Percentiles rank a stretch among this genome's conserved stretches.
phyloP scores from a whole-genome alignment of 345 rosid species.

The Pugionium dolabratum region DNA sequence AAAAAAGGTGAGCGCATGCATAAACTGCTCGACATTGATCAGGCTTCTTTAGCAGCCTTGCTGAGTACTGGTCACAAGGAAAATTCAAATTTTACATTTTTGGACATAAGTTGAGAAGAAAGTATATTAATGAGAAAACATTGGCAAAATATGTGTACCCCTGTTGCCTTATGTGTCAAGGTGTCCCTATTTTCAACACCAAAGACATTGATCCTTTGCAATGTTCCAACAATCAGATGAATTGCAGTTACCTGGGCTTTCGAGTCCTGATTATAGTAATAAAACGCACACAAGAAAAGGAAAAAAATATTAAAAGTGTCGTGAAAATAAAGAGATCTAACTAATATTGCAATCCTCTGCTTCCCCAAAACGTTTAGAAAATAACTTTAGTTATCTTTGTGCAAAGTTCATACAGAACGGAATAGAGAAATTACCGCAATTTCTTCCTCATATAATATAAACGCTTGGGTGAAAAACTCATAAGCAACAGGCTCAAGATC shows the following conservation, averaged over 20 bases:
- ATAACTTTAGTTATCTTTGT: background rate
- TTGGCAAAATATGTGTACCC: slow-evolving; percentile 52
- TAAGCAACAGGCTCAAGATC: slow-evolving; percentile 84
- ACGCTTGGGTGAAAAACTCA: slow-evolving; percentile 83
- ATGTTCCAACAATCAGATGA: slow-evolving; percentile 78
- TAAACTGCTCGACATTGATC: slow-evolving; percentile 96
- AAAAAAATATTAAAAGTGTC: background rate
- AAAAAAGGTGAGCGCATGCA: slow-evolving; percentile 90
- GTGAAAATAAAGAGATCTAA: too few species aligned
- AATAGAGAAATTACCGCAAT: slow-evolving; percentile 54
- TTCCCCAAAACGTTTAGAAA: background rate
- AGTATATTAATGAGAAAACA: slow-evolving; percentile 8
- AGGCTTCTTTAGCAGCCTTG: slow-evolving; percentile 88
- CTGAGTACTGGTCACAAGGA: slow-evolving; percentile 63
- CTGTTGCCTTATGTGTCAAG: slow-evolving; percentile 89
- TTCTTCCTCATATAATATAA: slow-evolving; percentile 85
- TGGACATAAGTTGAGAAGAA: slow-evolving; percentile 5
- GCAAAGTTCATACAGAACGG: slow-evolving; percentile 17
- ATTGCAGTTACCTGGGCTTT: slow-evolving; percentile 83
- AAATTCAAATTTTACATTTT: slow-evolving; percentile 6
- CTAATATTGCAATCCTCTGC: too few species aligned
- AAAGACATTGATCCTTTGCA: slow-evolving; percentile 87
- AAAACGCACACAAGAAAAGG: slow-evolving; percentile 8
- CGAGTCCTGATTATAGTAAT: slow-evolving; percentile 60
- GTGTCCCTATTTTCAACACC: slow-evolving; percentile 89